phyloP scores from a whole-genome alignment of 108 stramenopile species.

The Cyclotella sp. region DNA sequence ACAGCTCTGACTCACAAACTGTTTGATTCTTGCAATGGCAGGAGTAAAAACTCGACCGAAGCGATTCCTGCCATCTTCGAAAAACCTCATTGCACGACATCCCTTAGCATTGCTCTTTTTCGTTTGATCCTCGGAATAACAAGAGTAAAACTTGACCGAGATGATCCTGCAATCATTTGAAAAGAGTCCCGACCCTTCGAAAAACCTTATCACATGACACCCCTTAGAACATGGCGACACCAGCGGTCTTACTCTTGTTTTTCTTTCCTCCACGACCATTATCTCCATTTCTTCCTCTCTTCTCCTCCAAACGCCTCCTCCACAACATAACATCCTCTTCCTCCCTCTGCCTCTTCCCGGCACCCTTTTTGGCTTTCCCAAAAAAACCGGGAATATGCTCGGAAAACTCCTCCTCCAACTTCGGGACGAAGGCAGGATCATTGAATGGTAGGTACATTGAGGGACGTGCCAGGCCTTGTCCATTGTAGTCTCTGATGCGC shows the following conservation, averaged over 20 bases:
- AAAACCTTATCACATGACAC: neutral
- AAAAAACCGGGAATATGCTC: constrained; percentile 89
- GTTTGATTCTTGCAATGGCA: neutral
- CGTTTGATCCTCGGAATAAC: too few relatives aligned
- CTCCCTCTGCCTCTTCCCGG: constrained; percentile 79
- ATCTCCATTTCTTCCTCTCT: neutral
- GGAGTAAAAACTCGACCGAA: neutral
- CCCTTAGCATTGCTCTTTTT: too few relatives aligned
- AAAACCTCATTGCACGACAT: too few relatives aligned
- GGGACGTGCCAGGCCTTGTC: constrained; percentile 79
- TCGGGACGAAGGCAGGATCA: constrained; percentile 74
- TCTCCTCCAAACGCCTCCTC: constrained; percentile 57
- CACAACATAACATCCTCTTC: constrained; percentile 69
- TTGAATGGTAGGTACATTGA: constrained; percentile 68
- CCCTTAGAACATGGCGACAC: neutral
- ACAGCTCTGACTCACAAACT: neutral
- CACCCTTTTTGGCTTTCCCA: constrained; percentile 82
- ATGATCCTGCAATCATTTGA: too few relatives aligned
- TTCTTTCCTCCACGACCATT: constrained; percentile 1
- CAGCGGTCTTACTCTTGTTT: constrained; percentile 1
- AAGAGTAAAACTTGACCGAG: too few relatives aligned
- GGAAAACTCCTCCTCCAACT: constrained; percentile 79
- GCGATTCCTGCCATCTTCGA: too few relatives aligned
- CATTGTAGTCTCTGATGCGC: constrained; percentile 78
- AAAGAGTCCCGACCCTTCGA: neutral